phyloP scores from a whole-genome alignment of 257 asterid species.

The Ligustrum vulgare region DNA sequence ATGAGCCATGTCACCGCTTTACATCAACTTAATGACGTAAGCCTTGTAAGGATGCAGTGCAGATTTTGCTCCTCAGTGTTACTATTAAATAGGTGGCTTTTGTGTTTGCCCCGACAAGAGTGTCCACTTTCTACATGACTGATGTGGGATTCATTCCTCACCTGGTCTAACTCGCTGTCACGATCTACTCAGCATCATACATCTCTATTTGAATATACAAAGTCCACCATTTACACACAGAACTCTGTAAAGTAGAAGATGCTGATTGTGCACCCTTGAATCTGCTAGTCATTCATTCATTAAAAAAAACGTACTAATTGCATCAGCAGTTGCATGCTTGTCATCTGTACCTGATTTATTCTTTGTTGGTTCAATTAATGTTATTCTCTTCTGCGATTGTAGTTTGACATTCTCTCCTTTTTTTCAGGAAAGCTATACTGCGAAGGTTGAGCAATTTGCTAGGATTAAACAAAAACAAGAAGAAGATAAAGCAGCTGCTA shows the following conservation, averaged over 20 bases:
- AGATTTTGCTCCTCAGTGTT: neutral
- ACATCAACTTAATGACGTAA: neutral
- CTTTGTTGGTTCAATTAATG: neutral
- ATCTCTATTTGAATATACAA: too few species aligned
- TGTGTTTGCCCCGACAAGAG: neutral
- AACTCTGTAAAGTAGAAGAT: neutral
- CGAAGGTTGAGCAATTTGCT: constrained; percentile 81
- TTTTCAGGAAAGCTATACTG: constrained; percentile 65
- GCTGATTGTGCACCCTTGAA: neutral
- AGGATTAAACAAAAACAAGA: constrained; percentile 76
- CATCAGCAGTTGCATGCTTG: neutral
- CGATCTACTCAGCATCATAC: too few species aligned
- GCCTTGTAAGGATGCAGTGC: neutral
- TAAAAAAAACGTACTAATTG: too few species aligned
- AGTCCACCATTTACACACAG: neutral
- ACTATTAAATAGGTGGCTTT: neutral
- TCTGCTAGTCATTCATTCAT: neutral
- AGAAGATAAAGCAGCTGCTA: constrained; percentile 65
- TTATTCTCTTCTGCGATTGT: constrained; percentile 10
- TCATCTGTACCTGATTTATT: neutral
- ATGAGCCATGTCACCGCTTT: neutral
- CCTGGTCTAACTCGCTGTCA: too few species aligned
- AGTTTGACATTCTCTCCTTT: constrained; percentile 17
- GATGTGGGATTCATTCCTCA: neutral
- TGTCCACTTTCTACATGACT: neutral